Evolutionary conservation across 352 stramenopile genomes (phyloP).

Genomic region (Pythium brassicae): DNA sequence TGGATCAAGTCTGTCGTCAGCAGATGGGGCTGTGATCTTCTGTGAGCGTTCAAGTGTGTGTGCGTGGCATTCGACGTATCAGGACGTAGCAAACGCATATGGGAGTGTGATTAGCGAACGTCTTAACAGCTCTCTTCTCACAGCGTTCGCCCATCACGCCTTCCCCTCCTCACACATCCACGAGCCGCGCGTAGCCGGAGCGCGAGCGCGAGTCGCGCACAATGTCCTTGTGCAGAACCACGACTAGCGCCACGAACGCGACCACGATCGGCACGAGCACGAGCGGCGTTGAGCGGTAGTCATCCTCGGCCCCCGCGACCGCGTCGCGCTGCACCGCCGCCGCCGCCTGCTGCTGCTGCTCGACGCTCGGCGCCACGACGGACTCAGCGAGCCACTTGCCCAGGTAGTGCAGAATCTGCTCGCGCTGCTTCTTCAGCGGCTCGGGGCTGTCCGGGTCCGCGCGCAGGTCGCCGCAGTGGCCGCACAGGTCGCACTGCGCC

Average conservation of each 20-base stretch:
- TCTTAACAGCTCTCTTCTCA: no score
- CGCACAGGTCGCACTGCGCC: constrained; percentile 75
- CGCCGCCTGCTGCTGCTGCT: constrained; percentile 21
- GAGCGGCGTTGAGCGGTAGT: constrained; percentile 52
- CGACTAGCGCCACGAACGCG: constrained; percentile 45
- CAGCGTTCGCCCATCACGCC: no score
- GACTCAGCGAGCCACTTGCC: constrained; percentile 47
- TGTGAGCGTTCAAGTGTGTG: no score
- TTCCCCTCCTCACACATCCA: constrained; percentile 6
- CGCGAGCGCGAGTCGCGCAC: constrained; percentile 41
- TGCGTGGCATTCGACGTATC: no score
- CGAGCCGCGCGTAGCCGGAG: constrained; percentile 34
- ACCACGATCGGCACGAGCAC: constrained; percentile 66
- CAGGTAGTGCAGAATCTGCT: constrained; percentile 61
- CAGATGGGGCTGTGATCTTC: no score
- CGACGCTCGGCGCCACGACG: constrained; percentile 6
- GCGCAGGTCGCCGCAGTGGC: constrained; percentile 75
- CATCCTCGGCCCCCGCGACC: not conserved
- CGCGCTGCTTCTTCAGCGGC: constrained; percentile 61
- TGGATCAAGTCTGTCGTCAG: no score
- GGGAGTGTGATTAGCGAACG: no score
- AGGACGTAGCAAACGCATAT: no score
- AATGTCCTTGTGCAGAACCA: constrained; percentile 48
- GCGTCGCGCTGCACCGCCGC: constrained; percentile 15
- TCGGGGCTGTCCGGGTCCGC: constrained; percentile 39